Evolutionary conservation across 345 rosid species (phyloP).

Genomic region (Eucalyptus viminalis): DNA sequence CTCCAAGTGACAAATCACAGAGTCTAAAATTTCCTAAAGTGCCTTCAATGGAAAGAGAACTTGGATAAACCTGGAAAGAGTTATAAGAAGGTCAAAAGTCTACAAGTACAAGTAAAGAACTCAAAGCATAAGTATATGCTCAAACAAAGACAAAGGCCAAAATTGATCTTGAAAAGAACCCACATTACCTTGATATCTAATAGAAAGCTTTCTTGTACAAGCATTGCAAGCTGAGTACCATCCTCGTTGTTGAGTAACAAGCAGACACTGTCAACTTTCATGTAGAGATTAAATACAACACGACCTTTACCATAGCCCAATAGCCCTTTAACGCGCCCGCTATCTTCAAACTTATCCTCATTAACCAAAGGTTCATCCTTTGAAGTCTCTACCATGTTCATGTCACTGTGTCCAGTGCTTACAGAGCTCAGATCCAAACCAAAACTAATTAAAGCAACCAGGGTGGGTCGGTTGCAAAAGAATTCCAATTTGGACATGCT

Average conservation of each 20-base stretch:
- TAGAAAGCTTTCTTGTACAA: conserved; percentile 87
- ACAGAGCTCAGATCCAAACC: conserved; percentile 64
- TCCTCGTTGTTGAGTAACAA: conserved; percentile 95
- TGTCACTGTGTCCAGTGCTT: conserved; percentile 11
- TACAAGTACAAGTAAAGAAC: not conserved
- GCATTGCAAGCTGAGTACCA: conserved; percentile 90
- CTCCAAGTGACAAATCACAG: conserved; percentile 78
- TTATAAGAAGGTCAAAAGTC: not conserved
- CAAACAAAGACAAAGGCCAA: not conserved
- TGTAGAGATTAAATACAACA: conserved; percentile 71
- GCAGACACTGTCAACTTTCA: conserved; percentile 86
- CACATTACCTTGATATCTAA: conserved; percentile 75
- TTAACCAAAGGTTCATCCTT: conserved; percentile 31
- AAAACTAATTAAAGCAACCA: conserved; percentile 92
- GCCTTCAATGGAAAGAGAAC: conserved; percentile 86
- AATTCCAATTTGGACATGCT: conserved; percentile 95
- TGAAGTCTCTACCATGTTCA: conserved; percentile 11
- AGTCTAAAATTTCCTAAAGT: conserved; percentile 93
- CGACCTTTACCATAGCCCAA: conserved; percentile 95
- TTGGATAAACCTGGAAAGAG: conserved; percentile 62
- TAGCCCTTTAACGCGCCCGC: conserved; percentile 67
- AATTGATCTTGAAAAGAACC: not conserved
- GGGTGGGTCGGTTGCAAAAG: conserved; percentile 90
- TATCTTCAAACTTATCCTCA: conserved; percentile 62
- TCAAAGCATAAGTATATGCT: not conserved